Evolutionary conservation across 2,329 filamentous ascomycete species (phyloP).

Genomic region (Microsporum ferrugineum): DNA sequence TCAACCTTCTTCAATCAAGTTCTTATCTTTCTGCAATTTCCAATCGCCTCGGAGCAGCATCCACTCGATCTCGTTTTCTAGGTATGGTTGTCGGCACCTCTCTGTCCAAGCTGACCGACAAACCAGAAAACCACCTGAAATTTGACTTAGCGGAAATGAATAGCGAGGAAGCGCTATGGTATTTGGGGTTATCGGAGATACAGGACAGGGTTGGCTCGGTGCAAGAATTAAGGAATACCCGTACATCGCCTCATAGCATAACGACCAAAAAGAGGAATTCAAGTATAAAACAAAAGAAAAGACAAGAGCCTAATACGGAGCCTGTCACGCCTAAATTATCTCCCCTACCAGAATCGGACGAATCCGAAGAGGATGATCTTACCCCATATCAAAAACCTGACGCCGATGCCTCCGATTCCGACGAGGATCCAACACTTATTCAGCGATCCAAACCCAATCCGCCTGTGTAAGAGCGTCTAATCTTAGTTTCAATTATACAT

Average conservation of each 20-base stretch:
- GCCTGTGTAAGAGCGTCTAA: constrained; percentile 49
- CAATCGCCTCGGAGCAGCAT: constrained; percentile 69
- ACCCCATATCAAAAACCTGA: constrained; percentile 73
- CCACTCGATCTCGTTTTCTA: constrained; percentile 63
- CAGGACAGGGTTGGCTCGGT: constrained; percentile 53
- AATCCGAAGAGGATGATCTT: constrained; percentile 55
- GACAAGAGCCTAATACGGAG: constrained; percentile 5
- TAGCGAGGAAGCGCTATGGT: constrained; percentile 61
- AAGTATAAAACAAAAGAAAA: constrained; percentile 8
- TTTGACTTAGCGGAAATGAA: constrained; percentile 75
- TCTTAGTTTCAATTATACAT: constrained; percentile 5
- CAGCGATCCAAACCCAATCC: constrained; percentile 69
- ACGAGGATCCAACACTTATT: constrained; percentile 82
- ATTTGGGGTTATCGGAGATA: constrained; percentile 53
- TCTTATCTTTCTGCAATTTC: constrained; percentile 69
- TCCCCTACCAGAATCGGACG: constrained; percentile 47
- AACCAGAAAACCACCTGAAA: constrained; percentile 58
- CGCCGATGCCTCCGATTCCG: constrained; percentile 79
- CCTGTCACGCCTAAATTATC: constrained; percentile 33
- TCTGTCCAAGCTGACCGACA: constrained; percentile 53
- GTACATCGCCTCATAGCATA: constrained; percentile 6
- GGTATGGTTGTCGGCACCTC: constrained; percentile 80
- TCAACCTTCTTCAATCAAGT: constrained; percentile 58
- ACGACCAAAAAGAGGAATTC: constrained; percentile 6
- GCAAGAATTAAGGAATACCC: constrained; percentile 35